Conservation (phyloP, 208 protist species). For the Endotrypanum monterogeii region DNA sequence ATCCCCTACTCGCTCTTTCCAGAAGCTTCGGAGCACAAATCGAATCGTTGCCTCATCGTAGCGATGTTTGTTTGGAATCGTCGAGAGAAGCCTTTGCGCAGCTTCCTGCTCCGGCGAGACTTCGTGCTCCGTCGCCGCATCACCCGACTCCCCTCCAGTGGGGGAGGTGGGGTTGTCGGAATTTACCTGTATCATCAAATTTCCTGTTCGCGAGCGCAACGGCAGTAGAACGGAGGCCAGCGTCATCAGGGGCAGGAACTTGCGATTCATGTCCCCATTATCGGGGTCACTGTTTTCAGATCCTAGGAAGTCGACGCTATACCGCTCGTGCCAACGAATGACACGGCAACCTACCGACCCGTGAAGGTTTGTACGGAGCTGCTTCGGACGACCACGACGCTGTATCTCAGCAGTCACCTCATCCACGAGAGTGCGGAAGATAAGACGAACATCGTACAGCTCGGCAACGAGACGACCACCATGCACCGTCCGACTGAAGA, state of each 20-base stretch:
- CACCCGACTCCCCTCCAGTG: background rate
- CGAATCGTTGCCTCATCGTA: conserved; percentile 74
- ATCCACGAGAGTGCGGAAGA: conserved; percentile 40
- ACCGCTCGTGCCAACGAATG: conserved; percentile 51
- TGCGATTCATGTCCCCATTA: conserved; percentile 35
- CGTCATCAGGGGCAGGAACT: conserved; percentile 70
- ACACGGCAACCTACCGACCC: conserved; percentile 57
- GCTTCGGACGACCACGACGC: conserved; percentile 25
- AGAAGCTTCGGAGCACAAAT: conserved; percentile 76
- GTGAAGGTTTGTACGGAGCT: conserved; percentile 51
- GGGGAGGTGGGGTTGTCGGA: background rate
- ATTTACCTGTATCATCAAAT: conserved; percentile 1
- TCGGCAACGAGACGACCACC: conserved; percentile 49
- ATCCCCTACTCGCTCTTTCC: conserved; percentile 57
- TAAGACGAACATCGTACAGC: conserved; percentile 39
- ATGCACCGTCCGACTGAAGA: conserved; percentile 41
- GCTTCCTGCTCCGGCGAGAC: background rate
- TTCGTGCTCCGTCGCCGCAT: background rate
- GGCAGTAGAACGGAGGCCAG: conserved; percentile 69
- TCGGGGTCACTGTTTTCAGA: conserved; percentile 46
- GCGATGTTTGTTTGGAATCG: conserved; percentile 40
- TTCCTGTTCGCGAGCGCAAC: conserved; percentile 26
- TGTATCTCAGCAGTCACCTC: conserved; percentile 30
- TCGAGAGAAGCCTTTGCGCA: conserved; percentile 3
- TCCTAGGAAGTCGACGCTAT: conserved; percentile 67